phyloP scores from a whole-genome alignment of 2,329 filamentous ascomycete genomes.

The Beauveria sp. region DNA sequence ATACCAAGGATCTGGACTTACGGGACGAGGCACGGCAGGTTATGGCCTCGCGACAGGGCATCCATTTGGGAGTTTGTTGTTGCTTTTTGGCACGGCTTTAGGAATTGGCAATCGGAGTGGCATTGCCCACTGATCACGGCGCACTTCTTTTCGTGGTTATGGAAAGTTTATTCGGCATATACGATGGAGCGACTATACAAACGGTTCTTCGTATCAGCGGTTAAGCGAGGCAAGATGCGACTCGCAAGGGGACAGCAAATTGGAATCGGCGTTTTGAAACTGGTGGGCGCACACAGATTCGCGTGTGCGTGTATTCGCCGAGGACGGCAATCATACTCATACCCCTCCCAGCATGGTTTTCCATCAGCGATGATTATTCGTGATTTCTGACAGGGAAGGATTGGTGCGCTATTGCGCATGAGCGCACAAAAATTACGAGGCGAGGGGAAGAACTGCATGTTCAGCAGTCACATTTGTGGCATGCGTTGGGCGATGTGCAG shows the following conservation, averaged over 20 bases:
- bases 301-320: background rate
- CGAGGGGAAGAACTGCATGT: background rate
- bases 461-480: background rate
- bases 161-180: conserved; percentile 8
- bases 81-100: conserved; percentile 8
- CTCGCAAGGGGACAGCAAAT: background rate
- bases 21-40: conserved; percentile 1
- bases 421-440: background rate
- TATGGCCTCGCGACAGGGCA: conserved; percentile 5
- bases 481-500: background rate
- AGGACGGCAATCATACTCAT: conserved; percentile 7
- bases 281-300: background rate
- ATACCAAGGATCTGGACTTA: conserved; percentile 10
- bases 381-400: background rate
- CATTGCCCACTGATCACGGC: conserved; percentile 3
- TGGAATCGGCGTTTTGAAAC: conserved; percentile 9
- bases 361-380: conserved; percentile 3
- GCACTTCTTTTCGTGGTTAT: conserved; percentile 5
- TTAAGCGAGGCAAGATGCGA: background rate
- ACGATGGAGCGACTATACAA: conserved; percentile 5
- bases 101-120: conserved; percentile 3
- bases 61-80: conserved; percentile 10
- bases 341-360: background rate
- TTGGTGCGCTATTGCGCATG: background rate
- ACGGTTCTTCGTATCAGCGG: conserved; percentile 7